These are phyloP conservation scores for Halophytophthora batemanensis DNA, from an alignment of 352 stramenopile species.

Conservation along the genomic window DNA sequence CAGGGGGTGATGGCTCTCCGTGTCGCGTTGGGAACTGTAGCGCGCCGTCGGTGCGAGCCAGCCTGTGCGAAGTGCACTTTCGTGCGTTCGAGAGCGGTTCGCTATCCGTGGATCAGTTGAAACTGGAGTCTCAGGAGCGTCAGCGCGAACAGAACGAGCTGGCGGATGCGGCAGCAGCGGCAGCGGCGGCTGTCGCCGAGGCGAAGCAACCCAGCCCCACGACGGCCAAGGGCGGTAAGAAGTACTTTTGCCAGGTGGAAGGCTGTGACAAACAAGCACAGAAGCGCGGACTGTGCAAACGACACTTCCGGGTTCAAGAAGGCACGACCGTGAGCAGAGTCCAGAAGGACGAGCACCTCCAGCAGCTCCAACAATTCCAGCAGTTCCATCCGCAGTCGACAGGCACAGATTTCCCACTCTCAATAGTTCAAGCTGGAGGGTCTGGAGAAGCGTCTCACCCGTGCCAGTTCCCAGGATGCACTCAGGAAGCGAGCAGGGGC, in stretches of 20 bases:
- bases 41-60: constrained; percentile 21
- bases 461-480: constrained; percentile 48
- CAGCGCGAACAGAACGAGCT: constrained; percentile 20
- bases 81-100: constrained; percentile 42
- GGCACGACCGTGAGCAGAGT: constrained; percentile 9
- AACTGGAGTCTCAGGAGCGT: constrained; percentile 35
- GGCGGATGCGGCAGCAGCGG: constrained; percentile 11
- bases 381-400: too few relatives aligned
- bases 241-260: constrained; percentile 67
- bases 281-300: constrained; percentile 58
- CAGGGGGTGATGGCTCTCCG: constrained; percentile 14
- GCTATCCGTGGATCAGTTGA: constrained; percentile 62
- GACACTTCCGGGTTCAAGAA: constrained; percentile 50
- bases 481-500: constrained; percentile 21
- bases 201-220: constrained; percentile 13
- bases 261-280: constrained; percentile 65
- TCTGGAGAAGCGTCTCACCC: constrained; percentile 3
- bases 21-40: constrained; percentile 48
- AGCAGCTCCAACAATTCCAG: constrained; percentile 7
- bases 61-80: constrained; percentile 49
- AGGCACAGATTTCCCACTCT: constrained; percentile 2
- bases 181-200: constrained; percentile 12
- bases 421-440: constrained; percentile 1
- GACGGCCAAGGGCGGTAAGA: constrained; percentile 33
- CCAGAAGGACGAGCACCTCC: constrained; percentile 7